Evolutionary conservation across 345 rosid genomes (phyloP), one percentile per base, ranked within the genome.

Genomic region (Ceriops tagal): DNA sequence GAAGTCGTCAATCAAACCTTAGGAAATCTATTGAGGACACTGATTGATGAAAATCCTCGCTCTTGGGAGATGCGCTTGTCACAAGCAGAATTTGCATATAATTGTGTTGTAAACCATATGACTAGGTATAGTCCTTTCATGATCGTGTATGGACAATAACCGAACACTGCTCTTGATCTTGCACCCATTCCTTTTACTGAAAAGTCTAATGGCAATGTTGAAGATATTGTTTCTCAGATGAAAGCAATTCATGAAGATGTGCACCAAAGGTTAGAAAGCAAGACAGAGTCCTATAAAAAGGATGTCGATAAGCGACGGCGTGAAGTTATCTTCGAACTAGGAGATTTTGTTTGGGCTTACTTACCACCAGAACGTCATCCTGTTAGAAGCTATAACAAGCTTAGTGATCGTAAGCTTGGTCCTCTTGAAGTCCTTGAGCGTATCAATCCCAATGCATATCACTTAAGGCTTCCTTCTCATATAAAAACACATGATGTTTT

Each of bases 271-370:
- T 34, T 34, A 34, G 37, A 34, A 34, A 34, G 37, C 3, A 58
- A 8, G 39, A 35, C 37, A 34, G 37, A 7, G 37, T 34, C 37
- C 37, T 34, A 68, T 47, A 68, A 68, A 32, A 3, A 24, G 5
- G 35, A 3, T 57, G 72, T 53, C 5, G 64, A 68, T 27, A 31
- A 43, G 24, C 24, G 43, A 16, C 2, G 72, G 0, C 28, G 26
- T 15, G 11, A 34, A 21, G 21, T 68, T 21, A 58, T 49, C 27
- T 68, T 68, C 34, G 43, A 67, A 6, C 62, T 34, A 7, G 62
- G 62, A 5, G 71, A 67, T 34, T 67, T 67, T 53, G 51, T 67
- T 22, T 65, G 39, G 58, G 58, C 57, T 22, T 20, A 46, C 56
- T 51, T 65, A 18, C 46, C 68, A 30, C 46, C 20, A 21, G 37